Conservation (phyloP, 2,329 filamentous ascomycete genomes). For the Huntiella decipiens region DNA sequence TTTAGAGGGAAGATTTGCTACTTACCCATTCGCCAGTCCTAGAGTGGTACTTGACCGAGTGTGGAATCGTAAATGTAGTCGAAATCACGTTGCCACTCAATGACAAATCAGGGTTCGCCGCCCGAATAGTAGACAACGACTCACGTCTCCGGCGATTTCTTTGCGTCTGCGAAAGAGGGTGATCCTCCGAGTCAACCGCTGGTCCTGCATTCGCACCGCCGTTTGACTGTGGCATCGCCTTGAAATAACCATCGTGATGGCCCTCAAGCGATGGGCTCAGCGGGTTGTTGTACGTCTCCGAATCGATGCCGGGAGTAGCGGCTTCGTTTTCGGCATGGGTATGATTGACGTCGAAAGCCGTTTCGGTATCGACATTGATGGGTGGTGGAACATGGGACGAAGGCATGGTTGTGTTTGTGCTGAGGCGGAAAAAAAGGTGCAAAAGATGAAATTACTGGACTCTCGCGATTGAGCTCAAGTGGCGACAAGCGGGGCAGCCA, state of each 20-base stretch:
- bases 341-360: constrained; percentile 5
- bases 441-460: too few relatives aligned
- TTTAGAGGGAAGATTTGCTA: neutral
- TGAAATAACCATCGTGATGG: constrained; percentile 8
- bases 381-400: neutral
- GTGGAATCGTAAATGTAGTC: constrained; percentile 43
- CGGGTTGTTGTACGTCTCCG: constrained; percentile 14
- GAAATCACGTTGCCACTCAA: constrained; percentile 49
- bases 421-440: neutral
- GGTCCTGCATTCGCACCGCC: constrained; percentile 3
- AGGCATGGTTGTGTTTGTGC: constrained; percentile 5
- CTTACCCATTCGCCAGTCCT: constrained; percentile 43
- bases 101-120: constrained; percentile 35
- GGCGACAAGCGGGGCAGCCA: too few relatives aligned
- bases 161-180: constrained; percentile 9
- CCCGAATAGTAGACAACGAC: constrained; percentile 35
- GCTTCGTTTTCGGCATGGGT: constrained; percentile 14
- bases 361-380: too few relatives aligned
- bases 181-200: constrained; percentile 1
- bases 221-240: neutral
- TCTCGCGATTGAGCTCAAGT: too few relatives aligned
- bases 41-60: constrained; percentile 34
- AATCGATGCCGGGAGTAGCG: constrained; percentile 17
- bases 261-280: constrained; percentile 9
- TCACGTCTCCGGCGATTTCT: constrained; percentile 22